These are phyloP conservation scores for Dentipellis fragilis DNA, from an alignment of 768 basidiomycete genomes.

Conservation along the genomic window DNA sequence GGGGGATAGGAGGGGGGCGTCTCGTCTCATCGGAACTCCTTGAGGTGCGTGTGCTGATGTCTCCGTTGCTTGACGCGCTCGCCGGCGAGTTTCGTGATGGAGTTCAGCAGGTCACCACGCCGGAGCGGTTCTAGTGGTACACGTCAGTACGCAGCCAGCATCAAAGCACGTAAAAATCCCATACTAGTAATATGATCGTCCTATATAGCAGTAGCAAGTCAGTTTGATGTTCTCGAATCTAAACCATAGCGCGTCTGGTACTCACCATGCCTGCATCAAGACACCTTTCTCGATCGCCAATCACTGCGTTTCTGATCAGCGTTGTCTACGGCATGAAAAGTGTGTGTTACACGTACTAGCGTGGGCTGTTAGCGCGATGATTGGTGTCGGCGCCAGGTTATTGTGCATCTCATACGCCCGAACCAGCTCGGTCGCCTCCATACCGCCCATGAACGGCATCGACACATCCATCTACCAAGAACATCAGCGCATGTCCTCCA, in stretches of 20 bases:
- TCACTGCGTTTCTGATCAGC: constrained; percentile 44
- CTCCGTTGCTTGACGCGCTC: constrained; percentile 31
- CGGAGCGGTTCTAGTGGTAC: constrained; percentile 50
- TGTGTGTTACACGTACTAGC: constrained; percentile 55
- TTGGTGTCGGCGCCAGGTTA: constrained; percentile 67
- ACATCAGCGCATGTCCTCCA: neutral
- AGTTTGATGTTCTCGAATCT: neutral
- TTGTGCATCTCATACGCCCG: constrained; percentile 73
- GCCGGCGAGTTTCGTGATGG: constrained; percentile 71
- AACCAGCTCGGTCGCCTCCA: constrained; percentile 93
- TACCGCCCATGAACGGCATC: constrained; percentile 98
- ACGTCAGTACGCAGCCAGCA: neutral
- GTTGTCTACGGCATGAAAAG: neutral
- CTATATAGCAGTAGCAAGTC: constrained; percentile 12
- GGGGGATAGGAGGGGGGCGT: too few species aligned
- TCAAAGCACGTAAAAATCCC: constrained; percentile 17
- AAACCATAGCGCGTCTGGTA: neutral
- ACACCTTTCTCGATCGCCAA: constrained; percentile 73
- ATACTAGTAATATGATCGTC: constrained; percentile 77
- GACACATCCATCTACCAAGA: constrained; percentile 85
- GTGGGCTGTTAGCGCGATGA: constrained; percentile 95
- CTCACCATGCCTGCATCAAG: constrained; percentile 59
- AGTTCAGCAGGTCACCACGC: constrained; percentile 68
- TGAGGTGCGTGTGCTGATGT: neutral
- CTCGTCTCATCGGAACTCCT: neutral